Conservation (phyloP, 1,284 basidiomycete species). For the Puccinia triticina region DNA sequence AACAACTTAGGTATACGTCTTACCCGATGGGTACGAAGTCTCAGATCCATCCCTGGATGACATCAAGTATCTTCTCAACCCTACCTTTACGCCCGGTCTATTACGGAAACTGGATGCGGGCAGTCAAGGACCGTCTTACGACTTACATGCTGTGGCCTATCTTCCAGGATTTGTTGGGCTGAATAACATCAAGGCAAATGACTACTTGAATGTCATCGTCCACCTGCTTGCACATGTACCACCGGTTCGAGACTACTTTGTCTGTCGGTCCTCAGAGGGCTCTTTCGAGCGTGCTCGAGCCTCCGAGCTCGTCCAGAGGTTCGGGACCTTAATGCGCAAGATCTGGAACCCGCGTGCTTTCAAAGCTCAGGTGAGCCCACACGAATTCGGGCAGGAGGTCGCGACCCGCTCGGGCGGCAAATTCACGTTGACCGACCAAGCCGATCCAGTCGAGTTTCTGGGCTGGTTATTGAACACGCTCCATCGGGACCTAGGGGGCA, state of each 20-base stretch:
- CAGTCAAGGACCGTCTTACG: slow-evolving; percentile 68
- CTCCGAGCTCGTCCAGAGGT: slow-evolving; percentile 77
- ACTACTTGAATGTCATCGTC: slow-evolving; percentile 96
- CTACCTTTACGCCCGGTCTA: slow-evolving; percentile 71
- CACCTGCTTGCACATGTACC: slow-evolving; percentile 89
- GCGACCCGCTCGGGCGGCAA: slow-evolving; percentile 81
- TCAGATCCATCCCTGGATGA: slow-evolving; percentile 93
- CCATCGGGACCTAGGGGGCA: slow-evolving; percentile 85
- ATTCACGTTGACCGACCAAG: slow-evolving; percentile 88
- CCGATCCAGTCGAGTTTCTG: slow-evolving; percentile 93
- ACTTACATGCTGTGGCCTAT: slow-evolving; percentile 79
- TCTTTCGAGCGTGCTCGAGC: slow-evolving; percentile 53
- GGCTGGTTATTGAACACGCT: slow-evolving; percentile 93
- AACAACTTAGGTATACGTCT: slow-evolving; percentile 77
- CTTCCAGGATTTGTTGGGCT: slow-evolving; percentile 91
- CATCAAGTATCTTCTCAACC: slow-evolving; percentile 85
- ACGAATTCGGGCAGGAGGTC: slow-evolving; percentile 97
- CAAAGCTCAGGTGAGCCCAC: slow-evolving; percentile 96
- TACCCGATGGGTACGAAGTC: slow-evolving; percentile 96
- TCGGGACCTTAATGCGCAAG: slow-evolving; percentile 74
- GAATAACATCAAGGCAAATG: slow-evolving; percentile 95
- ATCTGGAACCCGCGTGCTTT: slow-evolving; percentile 94
- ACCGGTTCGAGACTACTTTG: slow-evolving; percentile 81
- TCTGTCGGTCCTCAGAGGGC: slow-evolving; percentile 53
- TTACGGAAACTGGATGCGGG: slow-evolving; percentile 66